phyloP scores from a whole-genome alignment of 2,329 filamentous ascomycete species.

The Apiospora malaysiana region DNA sequence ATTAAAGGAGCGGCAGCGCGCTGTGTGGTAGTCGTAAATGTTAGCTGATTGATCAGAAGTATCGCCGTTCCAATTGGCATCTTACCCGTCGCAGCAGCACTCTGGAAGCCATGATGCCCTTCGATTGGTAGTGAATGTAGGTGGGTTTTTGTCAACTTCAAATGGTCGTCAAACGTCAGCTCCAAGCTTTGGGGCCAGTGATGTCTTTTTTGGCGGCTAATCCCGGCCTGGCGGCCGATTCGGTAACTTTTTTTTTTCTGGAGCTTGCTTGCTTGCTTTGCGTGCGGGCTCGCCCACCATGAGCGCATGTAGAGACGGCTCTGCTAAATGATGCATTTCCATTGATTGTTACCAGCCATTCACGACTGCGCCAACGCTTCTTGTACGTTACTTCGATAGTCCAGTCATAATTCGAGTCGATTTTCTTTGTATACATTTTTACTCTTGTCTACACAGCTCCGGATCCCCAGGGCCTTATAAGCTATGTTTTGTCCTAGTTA shows the following conservation, averaged over 20 bases:
- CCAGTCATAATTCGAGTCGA: neutral
- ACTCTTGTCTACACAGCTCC: neutral
- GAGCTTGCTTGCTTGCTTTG: conserved; percentile 3
- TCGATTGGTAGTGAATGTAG: conserved; percentile 49
- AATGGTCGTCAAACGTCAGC: conserved; percentile 16
- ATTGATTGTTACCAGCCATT: neutral
- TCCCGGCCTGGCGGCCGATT: conserved; percentile 14
- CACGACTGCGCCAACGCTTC: neutral
- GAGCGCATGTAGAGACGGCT: neutral
- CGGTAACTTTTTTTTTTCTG: conserved; percentile 21
- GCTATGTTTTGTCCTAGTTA: conserved; percentile 28
- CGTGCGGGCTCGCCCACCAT: neutral
- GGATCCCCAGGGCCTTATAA: conserved; percentile 2
- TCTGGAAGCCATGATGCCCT: conserved; percentile 64
- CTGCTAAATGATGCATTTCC: neutral
- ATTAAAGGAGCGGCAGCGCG: conserved; percentile 61
- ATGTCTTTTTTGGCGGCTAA: conserved; percentile 20
- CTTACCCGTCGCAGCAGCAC: conserved; percentile 63
- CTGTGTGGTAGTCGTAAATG: conserved; percentile 34
- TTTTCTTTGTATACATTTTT: neutral
- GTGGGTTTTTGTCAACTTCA: conserved; percentile 22
- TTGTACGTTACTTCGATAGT: neutral
- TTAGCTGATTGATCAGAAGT: conserved; percentile 34
- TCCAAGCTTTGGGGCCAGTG: conserved; percentile 14
- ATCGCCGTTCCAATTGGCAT: conserved; percentile 15